Base-by-base conservation (phyloP, 208 protist species). In the Paratrypanosoma confusum region DNA sequence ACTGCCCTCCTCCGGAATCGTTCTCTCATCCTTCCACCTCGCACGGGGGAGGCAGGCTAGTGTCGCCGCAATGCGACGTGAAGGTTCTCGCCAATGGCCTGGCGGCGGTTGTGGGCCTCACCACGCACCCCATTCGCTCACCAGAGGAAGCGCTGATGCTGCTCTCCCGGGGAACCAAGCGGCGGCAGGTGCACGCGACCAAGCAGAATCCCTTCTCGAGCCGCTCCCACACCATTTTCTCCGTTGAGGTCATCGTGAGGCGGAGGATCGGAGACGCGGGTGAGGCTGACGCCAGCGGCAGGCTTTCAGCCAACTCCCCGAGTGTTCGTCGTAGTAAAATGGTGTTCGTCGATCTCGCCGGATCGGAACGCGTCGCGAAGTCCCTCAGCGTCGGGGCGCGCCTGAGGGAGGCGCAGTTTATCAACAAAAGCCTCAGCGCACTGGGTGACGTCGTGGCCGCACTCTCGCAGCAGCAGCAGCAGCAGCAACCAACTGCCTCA, bases 281-380 rank as follows among this genome's bases (percentile, higher is more conserved):
- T n/a, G n/a, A n/a, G n/a, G n/a, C n/a, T n/a, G n/a, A n/a, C n/a
- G n/a, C n/a, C n/a, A n/a, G n/a, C n/a, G n/a, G n/a, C n/a, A n/a
- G n/a, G n/a, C n/a, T n/a, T n/a, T n/a, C n/a, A n/a, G n/a, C n/a
- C n/a, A 20, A 40, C 8, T 40, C 14, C 39, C 6, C 18, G 21
- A 6, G 13, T 14, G 5, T 23, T 29, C 61, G 59, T 7, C 67
- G 74, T 34, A 80, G 75, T 14, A 95, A 95, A 43, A 42, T 93
- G 25, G 82, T 76, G 24, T 88, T 97, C 42, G 80, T 96, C 13
- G 93, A 97, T 50, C 73, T 97, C 16, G 93, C 93, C 8, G 93
- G 93, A 8, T 90, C 77, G n/a, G 90, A 97, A 65, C 59, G 90
- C 21, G 64, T 95, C 43, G 75, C 69, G 52, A 69, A 84, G 26